phyloP scores from a whole-genome alignment of 2,329 filamentous ascomycete genomes.

The Uncinocarpus reesii region DNA sequence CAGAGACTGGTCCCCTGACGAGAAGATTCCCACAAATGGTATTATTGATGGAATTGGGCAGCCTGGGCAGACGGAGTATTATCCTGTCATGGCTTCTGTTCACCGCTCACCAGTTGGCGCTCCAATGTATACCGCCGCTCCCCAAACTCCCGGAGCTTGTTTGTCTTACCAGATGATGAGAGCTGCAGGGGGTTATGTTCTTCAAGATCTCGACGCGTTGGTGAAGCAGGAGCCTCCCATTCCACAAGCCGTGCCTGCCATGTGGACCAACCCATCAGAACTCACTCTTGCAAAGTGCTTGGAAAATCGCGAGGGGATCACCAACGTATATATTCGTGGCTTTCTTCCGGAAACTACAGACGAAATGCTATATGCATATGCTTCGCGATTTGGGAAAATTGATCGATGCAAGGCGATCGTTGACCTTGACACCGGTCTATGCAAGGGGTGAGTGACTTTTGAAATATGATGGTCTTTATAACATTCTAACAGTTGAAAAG shows the following conservation, averaged over 20 bases:
- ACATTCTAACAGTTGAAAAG: slow-evolving; percentile 42
- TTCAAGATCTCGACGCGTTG: slow-evolving; percentile 51
- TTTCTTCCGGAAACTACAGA: slow-evolving; percentile 93
- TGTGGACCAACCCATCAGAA: slow-evolving; percentile 68
- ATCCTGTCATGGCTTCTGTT: slow-evolving; percentile 48
- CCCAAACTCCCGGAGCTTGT: slow-evolving; percentile 49
- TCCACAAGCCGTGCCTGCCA: slow-evolving; percentile 78
- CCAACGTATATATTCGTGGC: slow-evolving; percentile 96
- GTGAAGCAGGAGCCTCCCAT: slow-evolving; percentile 69
- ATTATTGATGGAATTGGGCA: slow-evolving; percentile 51
- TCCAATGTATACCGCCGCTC: slow-evolving; percentile 51
- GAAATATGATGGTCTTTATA: slow-evolving; percentile 1
- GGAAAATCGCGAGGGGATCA: slow-evolving; percentile 88
- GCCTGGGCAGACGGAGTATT: slow-evolving; percentile 50
- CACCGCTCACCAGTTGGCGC: slow-evolving; percentile 47
- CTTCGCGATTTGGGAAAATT: slow-evolving; percentile 79
- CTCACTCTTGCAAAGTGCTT: slow-evolving; percentile 89
- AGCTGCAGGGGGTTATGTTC: slow-evolving; percentile 35
- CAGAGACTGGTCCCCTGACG: slow-evolving; percentile 35
- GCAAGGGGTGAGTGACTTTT: slow-evolving; percentile 67
- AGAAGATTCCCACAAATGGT: slow-evolving; percentile 49
- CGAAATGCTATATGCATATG: slow-evolving; percentile 71
- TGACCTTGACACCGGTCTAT: slow-evolving; percentile 81
- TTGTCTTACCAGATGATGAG: slow-evolving; percentile 39
- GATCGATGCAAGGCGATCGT: slow-evolving; percentile 98